A percentile compares a stretch with the other conserved stretches of the same genome.
Conservation (phyloP, 179 eudicot species). For the Beta corolliflora region DNA sequence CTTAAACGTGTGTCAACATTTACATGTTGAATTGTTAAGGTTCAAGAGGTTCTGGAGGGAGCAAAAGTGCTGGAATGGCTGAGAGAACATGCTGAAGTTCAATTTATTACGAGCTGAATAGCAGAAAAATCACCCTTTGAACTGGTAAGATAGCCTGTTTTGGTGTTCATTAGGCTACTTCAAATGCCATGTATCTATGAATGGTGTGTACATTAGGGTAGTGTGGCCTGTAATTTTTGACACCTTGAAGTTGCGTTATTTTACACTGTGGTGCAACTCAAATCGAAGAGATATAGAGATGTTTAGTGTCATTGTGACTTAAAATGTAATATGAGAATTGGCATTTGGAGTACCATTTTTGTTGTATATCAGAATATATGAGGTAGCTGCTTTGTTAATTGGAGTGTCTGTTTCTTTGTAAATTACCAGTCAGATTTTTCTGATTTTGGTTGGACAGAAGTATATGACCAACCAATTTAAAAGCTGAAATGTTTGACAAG, state of each 20-base stretch:
- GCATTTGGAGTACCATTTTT: neutral
- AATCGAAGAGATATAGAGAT: neutral
- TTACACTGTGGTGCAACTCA: neutral
- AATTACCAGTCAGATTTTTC: neutral
- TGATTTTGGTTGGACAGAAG: neutral
- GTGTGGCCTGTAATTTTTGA: neutral
- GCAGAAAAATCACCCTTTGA: neutral
- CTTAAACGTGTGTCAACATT: neutral
- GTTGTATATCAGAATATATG: neutral
- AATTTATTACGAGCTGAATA: conserved; percentile 42
- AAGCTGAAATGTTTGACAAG: neutral
- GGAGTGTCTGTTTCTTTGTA: neutral
- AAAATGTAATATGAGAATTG: neutral
- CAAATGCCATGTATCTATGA: neutral
- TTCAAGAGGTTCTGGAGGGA: conserved; percentile 86
- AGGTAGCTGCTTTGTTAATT: neutral
- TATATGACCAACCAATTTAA: neutral
- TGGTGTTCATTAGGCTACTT: neutral
- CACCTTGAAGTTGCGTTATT: neutral
- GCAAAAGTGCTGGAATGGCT: conserved; percentile 98
- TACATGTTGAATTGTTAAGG: conserved; percentile 39
- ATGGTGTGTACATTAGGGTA: too few species aligned
- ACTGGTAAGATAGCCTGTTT: neutral
- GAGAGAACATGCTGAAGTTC: conserved; percentile 69
- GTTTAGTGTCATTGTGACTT: neutral